Percentiles rank a stretch among this genome's conserved stretches.
phyloP scores from a whole-genome alignment of 345 rosid genomes.

The Linum usitatissimum region DNA sequence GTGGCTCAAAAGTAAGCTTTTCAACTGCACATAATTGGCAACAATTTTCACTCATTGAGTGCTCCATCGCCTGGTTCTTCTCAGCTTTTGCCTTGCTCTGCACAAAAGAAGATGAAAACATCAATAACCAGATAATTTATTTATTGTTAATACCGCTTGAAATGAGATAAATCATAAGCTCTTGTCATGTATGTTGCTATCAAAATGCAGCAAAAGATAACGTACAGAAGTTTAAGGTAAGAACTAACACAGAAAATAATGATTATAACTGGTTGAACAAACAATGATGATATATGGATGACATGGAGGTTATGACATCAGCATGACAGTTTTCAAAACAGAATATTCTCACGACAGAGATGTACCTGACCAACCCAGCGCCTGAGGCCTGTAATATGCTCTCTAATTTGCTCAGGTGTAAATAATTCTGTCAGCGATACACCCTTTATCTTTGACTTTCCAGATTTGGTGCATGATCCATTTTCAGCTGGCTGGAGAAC shows the following conservation, averaged over 20 bases:
- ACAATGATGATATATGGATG: no score
- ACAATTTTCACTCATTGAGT: constrained; percentile 91
- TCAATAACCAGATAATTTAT: constrained; percentile 6
- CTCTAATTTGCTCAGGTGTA: constrained; percentile 94
- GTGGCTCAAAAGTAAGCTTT: constrained; percentile 96
- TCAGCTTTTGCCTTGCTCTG: constrained; percentile 97
- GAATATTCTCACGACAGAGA: neutral
- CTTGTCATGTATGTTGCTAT: no score
- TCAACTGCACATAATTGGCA: constrained; percentile 99
- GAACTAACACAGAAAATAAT: no score
- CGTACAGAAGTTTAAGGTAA: no score
- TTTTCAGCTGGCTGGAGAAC: constrained; percentile 34
- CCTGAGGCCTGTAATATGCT: constrained; percentile 89
- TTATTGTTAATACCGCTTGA: neutral
- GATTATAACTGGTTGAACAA: no score
- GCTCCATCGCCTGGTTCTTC: constrained; percentile 96
- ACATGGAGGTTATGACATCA: neutral
- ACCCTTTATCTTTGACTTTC: constrained; percentile 91
- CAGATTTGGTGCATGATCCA: constrained; percentile 51
- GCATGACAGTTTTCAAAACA: neutral
- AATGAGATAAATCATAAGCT: neutral
- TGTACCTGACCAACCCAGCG: constrained; percentile 99
- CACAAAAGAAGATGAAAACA: constrained; percentile 14
- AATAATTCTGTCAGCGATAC: constrained; percentile 91
- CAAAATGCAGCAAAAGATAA: no score